Evolutionary conservation across 176 grass and related monocot species (phyloP), one percentile per base, ranked within the genome.

Genomic region (Raddia distichophylla): DNA sequence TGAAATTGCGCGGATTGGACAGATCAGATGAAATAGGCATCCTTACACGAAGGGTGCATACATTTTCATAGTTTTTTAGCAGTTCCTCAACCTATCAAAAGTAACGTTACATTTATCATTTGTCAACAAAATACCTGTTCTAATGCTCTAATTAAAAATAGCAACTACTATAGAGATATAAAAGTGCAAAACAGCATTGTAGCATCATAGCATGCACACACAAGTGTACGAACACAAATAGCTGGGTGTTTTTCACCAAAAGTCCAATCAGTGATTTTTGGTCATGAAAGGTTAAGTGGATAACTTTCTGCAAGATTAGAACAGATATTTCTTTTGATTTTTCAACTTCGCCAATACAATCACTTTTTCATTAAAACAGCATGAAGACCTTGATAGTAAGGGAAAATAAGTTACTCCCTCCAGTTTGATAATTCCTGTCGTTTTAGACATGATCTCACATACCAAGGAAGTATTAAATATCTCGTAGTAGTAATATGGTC

Each of bases 11-110:
- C 52, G 88, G 91, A 55, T 93, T 97, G 44, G 82, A 69, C 17
- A 97, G 81, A 51, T 97, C 94, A 1, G 94, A 97, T 82, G 94
- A 93, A 69, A 97, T 93, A 46, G 91, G 94, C 94, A 97, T 97
- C 84, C 94, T 88, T 46, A 97, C 88, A 60, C 90, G 90, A 48
- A 96, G 87, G 60, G 88, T 93, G 69, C 94, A 91, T 12, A 93
- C 86, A 76, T 97, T 97, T 47, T 97, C 90, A 4, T 95, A 92
- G 77, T 95, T 95, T 61, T 88, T 97, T 0, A 93, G 86, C 65
- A 93, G 76, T 18, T 97, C 91, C 73, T 97, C 94, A 48, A 93
- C 94, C 91, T 97, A 57, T 57, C 11, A 69, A 49, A 75, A 76
- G 15, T 34, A 47, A 59, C 68, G 48, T 80, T 82, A 85, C 55